Base-by-base conservation (phyloP, 2,329 filamentous ascomycete species). In the Lomentospora prolificans region DNA sequence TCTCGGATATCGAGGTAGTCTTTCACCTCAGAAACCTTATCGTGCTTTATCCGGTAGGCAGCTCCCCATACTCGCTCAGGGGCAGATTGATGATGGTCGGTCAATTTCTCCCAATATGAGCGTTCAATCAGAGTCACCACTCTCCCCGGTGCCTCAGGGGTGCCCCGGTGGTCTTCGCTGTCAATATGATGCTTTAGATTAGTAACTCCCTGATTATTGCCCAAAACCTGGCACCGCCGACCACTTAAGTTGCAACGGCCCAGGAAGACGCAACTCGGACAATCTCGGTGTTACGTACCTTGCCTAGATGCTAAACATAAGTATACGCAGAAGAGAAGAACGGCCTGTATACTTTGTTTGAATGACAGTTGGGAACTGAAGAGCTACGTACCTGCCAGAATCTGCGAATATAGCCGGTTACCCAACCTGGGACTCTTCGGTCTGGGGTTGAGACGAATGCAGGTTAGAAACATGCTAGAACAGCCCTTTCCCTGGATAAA, bases 121-220 rank as follows among this genome's bases (percentile, higher is more conserved):
- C 84, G 84, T 65, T 90, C 86, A 60, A 99, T 95, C 19, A 99
- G 80, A 2, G 94, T 99, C 41, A 92, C 92, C 55, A 99, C 94
- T 57, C 94, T 85, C 1, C 94, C 94, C 0, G 94, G 94, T 1
- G 85, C 82, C 63, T 87, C 81, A 53, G 90, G 90, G 0, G 94
- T 97, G 56, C 94, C 94, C 62, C 94, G 85, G 69, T 99, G 94
- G 72, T 99, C 94, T 71, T 96, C 82, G 69, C 92, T 97, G n/a
- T 51, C 30, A 24, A 46, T 7, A 24, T 46, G 30, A 33, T 46
- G 5, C 19, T 19, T 46, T 10, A 19, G 10, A 19, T 46, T 46
- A 46, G 41, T 24, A n/a, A 12, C 3, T 24, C 36, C 19, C 14
- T 12, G 19, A 17, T 39, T 5, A 2, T 39, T 12, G 33, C 10